Conservation (phyloP, 2,329 filamentous ascomycete species). For the Didymellaceae sp. region DNA sequence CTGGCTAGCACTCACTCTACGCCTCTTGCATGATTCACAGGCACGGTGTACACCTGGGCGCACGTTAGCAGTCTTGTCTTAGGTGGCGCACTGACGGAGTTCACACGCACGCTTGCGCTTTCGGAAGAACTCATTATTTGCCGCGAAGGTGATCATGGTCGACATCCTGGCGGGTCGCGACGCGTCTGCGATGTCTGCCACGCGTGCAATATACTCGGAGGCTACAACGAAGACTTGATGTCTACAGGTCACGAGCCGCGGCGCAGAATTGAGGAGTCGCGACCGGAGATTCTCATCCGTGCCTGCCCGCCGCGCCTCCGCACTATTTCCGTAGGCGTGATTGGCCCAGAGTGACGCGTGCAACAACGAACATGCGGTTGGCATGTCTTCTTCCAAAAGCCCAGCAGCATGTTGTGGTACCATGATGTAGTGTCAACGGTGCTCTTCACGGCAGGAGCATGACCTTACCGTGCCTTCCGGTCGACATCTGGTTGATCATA, state of each 20-base stretch:
- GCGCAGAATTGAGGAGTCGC: slow-evolving; percentile 23
- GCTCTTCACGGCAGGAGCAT: slow-evolving; percentile 6
- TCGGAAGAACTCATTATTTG: slow-evolving; percentile 54
- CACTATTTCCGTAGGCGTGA: slow-evolving; percentile 18
- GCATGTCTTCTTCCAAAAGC: slow-evolving; percentile 2
- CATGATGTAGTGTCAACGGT: slow-evolving; percentile 5
- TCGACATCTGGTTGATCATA: slow-evolving; percentile 30
- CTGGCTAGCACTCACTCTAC: slow-evolving; percentile 42
- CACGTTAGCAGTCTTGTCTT: slow-evolving; percentile 33
- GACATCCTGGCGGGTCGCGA: slow-evolving; percentile 40
- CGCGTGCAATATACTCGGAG: slow-evolving; percentile 17
- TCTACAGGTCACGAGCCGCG: slow-evolving; percentile 32
- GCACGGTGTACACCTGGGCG: slow-evolving; percentile 49
- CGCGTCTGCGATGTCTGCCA: slow-evolving; percentile 14
- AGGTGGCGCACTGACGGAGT: slow-evolving; percentile 24
- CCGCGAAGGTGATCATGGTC: slow-evolving; percentile 53
- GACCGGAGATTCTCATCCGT: slow-evolving; percentile 10
- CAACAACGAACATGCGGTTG: slow-evolving; percentile 13
- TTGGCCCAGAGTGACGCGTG: slow-evolving; percentile 10
- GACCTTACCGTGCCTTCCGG: slow-evolving; percentile 8
- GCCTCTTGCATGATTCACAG: slow-evolving; percentile 54
- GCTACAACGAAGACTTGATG: slow-evolving; percentile 23
- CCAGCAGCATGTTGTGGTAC: slow-evolving; percentile 6
- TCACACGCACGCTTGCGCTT: slow-evolving; percentile 50
- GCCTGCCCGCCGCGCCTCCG: slow-evolving; percentile 13